Conservation (phyloP, 345 rosid species). For the Microthlaspi erraticum region DNA sequence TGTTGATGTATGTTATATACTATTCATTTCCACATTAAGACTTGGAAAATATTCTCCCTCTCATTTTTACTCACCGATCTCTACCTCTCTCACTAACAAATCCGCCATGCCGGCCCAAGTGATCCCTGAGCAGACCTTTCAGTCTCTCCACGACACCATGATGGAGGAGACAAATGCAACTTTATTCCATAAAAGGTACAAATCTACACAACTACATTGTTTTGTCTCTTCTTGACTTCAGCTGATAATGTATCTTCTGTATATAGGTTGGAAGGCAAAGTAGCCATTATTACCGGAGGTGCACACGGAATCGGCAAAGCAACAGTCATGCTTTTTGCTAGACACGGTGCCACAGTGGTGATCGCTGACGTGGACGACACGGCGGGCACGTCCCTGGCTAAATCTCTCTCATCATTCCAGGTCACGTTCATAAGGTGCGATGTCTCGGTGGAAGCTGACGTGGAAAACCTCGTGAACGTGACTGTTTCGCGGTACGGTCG, state of each 20-base stretch:
- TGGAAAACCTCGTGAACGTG: constrained; percentile 57
- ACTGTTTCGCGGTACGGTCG: constrained; percentile 59
- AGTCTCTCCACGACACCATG: constrained; percentile 48
- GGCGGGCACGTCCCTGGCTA: constrained; percentile 54
- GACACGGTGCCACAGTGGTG: constrained; percentile 80
- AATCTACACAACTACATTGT: not conserved
- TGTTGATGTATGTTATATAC: constrained; percentile 7
- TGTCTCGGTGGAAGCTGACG: constrained; percentile 65
- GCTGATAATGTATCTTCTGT: not conserved
- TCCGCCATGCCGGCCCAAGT: constrained; percentile 58
- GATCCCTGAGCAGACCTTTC: constrained; percentile 58
- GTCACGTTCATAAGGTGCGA: constrained; percentile 72
- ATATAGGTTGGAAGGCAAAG: constrained; percentile 76
- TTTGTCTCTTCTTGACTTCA: not conserved
- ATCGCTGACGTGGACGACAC: constrained; percentile 74
- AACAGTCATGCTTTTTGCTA: constrained; percentile 61
- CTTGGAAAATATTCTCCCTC: not conserved
- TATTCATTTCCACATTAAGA: constrained; percentile 21
- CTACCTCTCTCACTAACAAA: not conserved
- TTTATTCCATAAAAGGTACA: constrained; percentile 62
- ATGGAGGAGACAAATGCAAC: constrained; percentile 45
- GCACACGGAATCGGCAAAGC: constrained; percentile 88
- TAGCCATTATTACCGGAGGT: constrained; percentile 82
- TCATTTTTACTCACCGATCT: not conserved
- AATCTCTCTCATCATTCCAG: constrained; percentile 52